These are phyloP conservation scores for Ganoderma multipileum DNA, from an alignment of 1,284 basidiomycete species.

Conservation along the genomic window DNA sequence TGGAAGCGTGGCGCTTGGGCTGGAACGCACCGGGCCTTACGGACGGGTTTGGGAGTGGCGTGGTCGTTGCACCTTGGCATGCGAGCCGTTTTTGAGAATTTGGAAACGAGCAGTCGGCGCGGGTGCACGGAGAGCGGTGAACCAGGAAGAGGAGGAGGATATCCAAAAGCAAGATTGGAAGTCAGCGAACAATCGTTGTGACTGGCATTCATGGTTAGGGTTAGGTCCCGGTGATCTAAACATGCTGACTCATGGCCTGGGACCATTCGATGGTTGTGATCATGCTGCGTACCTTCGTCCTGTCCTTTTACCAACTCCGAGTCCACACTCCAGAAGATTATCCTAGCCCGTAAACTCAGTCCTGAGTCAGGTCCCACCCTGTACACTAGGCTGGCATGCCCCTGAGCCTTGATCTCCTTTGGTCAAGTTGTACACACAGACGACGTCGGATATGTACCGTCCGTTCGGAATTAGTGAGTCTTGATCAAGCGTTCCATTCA, in stretches of 20 bases:
- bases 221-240: not conserved
- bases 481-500: not conserved
- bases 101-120: not conserved
- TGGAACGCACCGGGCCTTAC: not conserved
- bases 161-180: slow-evolving; percentile 2
- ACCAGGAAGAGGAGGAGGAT: not conserved
- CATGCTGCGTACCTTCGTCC: not conserved
- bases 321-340: not conserved
- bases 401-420: not conserved
- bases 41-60: not conserved
- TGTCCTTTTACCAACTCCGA: not conserved
- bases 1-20: not conserved
- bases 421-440: not conserved
- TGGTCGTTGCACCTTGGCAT: not conserved
- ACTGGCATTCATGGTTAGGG: not conserved
- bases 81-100: not conserved
- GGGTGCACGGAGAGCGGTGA: not conserved
- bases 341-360: not conserved
- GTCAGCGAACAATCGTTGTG: slow-evolving; percentile 3
- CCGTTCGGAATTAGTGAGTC: not conserved
- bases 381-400: not conserved
- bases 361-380: not conserved
- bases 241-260: not conserved
- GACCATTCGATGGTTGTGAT: not conserved
- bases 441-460: not conserved